Conservation (phyloP, 31 red algal species). For the Endocladia muricata region DNA sequence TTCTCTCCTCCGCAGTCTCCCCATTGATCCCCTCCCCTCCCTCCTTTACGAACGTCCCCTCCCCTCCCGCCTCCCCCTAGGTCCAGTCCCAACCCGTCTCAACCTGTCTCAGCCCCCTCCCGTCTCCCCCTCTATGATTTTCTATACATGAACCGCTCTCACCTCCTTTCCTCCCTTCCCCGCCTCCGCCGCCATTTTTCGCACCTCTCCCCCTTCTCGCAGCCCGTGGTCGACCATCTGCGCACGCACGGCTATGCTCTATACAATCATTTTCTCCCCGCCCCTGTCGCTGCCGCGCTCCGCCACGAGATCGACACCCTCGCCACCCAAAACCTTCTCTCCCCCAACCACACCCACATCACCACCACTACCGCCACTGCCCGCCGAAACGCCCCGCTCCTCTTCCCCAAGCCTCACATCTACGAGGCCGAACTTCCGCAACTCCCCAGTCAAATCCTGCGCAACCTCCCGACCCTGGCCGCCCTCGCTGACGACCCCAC, state of each 20-base stretch:
- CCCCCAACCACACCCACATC: conserved; percentile 10
- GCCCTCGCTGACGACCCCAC: not conserved
- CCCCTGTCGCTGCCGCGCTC: not conserved
- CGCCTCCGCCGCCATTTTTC: not conserved
- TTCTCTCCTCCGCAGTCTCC: too few relatives aligned
- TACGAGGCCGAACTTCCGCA: conserved; percentile 14
- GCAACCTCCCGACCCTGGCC: not conserved
- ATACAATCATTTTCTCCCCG: not conserved
- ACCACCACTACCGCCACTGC: not conserved
- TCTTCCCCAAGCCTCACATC: conserved; percentile 26
- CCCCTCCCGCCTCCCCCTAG: not conserved
- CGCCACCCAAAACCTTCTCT: not conserved
- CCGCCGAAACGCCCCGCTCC: too few relatives aligned
- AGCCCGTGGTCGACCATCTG: not conserved
- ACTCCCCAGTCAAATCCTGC: not conserved
- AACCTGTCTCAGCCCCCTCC: not conserved
- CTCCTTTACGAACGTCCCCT: too few relatives aligned
- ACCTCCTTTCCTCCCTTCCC: not conserved
- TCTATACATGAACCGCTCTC: not conserved
- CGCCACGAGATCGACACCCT: conserved; percentile 24
- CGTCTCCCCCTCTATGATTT: too few relatives aligned
- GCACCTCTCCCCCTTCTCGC: conserved; percentile 4
- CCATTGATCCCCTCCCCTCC: too few relatives aligned
- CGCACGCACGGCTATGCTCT: conserved; percentile 12
- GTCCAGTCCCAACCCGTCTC: not conserved